These are phyloP conservation scores for Sporothrix pallida DNA, from an alignment of 2,329 filamentous ascomycete species.

Conservation along the genomic window DNA sequence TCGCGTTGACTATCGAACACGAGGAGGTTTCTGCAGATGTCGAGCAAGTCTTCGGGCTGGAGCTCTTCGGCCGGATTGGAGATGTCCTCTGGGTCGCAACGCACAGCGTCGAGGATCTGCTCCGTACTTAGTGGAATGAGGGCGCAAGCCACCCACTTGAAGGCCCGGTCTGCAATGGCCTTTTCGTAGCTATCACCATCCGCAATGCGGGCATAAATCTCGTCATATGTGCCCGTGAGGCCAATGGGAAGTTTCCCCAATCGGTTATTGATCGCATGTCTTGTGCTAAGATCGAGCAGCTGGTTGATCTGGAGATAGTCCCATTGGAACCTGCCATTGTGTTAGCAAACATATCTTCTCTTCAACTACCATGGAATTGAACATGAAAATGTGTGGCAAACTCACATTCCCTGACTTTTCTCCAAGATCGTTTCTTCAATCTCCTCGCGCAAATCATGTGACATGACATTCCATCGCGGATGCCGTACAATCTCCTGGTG, in stretches of 20 bases:
- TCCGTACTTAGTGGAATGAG: neutral
- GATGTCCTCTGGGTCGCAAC: neutral
- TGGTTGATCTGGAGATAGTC: conserved; percentile 43
- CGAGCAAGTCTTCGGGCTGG: conserved; percentile 13
- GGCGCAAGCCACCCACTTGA: conserved; percentile 36
- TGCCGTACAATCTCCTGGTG: conserved; percentile 38
- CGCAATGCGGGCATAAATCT: conserved; percentile 34
- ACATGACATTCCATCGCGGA: conserved; percentile 36
- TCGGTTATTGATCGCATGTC: conserved; percentile 39
- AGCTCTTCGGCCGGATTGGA: neutral
- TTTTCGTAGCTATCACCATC: conserved; percentile 28
- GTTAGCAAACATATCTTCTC: no score
- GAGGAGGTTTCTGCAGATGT: conserved; percentile 36
- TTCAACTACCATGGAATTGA: neutral
- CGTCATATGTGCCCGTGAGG: conserved; percentile 42
- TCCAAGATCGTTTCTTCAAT: conserved; percentile 39
- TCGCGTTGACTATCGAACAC: conserved; percentile 31
- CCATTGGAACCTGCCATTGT: conserved; percentile 45
- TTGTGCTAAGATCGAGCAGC: conserved; percentile 38
- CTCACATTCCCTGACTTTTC: conserved; percentile 44
- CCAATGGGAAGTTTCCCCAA: conserved; percentile 43
- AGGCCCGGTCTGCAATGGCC: conserved; percentile 33
- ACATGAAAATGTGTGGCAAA: neutral
- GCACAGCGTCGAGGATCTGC: conserved; percentile 3
- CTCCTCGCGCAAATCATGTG: conserved; percentile 35